Base-by-base conservation (phyloP, 2,329 filamentous ascomycete species). In the Pestalotiopsis sp. region DNA sequence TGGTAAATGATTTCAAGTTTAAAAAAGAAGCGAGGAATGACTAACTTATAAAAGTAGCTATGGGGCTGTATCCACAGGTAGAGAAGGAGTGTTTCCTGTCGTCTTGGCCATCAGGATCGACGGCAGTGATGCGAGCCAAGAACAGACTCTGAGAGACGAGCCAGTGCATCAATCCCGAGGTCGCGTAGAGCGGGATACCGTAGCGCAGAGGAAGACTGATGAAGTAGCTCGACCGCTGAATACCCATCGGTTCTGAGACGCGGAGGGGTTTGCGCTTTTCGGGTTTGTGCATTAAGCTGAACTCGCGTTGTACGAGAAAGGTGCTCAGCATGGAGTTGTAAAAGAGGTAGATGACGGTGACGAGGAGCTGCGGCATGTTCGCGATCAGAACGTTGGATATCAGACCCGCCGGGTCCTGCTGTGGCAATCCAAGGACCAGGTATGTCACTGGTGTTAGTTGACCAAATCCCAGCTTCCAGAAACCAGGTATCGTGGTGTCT, bases 251-350 rank as follows among this genome's bases (percentile, higher is more conserved):
- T 66, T 78, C 76, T 0, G 81, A 83, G 1, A 85, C 83, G 4
- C 83, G 79, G 1, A 86, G 74, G 0, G 80, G 69, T 52, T 82
- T 83, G 3, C 80, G 75, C 12, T 73, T 20, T 0, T 66, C 40
- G 9, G 56, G 36, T 6, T 20, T 36, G 3, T 79, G 77, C 72
- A 82, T 84, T 0, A 73, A 71, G 58, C 78, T 80, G 75, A 82
- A 89, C 73, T 89, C 87, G 9, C 76, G 72, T 0, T 80, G 82
- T 0, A 83, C 72, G 0, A 84, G 77, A 75, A 87, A 85, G 2
- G 74, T 77, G 0, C 83, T 89, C 25, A 83, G 77, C 6, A 86
- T 73, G 2, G 73, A 73, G 70, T 86, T 86, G 72, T 81, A 80
- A 1, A 76, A 72, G 3, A 86, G 73, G 71, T 87, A 86, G 1